Evolutionary conservation across 106 monocot genomes (phyloP).

Genomic region (Dendrobium officinale): DNA sequence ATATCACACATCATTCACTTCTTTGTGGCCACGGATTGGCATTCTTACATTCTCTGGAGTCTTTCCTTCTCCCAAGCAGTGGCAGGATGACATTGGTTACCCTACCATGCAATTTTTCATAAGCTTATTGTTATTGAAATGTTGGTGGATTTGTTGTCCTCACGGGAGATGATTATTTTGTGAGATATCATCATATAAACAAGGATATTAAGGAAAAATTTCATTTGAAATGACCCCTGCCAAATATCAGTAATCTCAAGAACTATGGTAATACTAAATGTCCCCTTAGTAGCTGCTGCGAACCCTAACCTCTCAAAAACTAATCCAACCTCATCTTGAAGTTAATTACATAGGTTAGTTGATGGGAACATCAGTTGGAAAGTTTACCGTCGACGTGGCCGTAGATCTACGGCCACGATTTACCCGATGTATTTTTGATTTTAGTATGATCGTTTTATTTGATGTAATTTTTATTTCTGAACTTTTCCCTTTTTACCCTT

Average conservation of each 20-base stretch:
- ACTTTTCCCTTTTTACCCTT: too few species aligned
- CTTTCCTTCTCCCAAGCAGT: not conserved
- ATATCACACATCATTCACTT: not conserved
- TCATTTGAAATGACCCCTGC: not conserved
- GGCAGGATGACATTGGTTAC: not conserved
- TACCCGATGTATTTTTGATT: too few species aligned
- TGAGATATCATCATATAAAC: not conserved
- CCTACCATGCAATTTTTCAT: not conserved
- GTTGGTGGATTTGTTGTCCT: not conserved
- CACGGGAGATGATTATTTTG: not conserved
- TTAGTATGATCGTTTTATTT: too few species aligned
- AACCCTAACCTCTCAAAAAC: not conserved
- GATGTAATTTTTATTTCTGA: too few species aligned
- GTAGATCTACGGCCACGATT: too few species aligned
- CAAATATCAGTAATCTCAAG: not conserved
- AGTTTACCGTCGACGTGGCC: too few species aligned
- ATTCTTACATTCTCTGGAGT: not conserved
- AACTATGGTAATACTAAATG: not conserved
- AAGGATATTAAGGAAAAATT: not conserved
- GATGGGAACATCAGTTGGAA: too few species aligned
- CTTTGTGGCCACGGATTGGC: not conserved
- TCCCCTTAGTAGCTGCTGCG: not conserved
- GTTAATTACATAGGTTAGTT: not conserved
- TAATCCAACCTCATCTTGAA: not conserved
- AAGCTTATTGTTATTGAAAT: not conserved